phyloP scores from a whole-genome alignment of 371 early-diverging fungal species.

The Mucor ambiguus region DNA sequence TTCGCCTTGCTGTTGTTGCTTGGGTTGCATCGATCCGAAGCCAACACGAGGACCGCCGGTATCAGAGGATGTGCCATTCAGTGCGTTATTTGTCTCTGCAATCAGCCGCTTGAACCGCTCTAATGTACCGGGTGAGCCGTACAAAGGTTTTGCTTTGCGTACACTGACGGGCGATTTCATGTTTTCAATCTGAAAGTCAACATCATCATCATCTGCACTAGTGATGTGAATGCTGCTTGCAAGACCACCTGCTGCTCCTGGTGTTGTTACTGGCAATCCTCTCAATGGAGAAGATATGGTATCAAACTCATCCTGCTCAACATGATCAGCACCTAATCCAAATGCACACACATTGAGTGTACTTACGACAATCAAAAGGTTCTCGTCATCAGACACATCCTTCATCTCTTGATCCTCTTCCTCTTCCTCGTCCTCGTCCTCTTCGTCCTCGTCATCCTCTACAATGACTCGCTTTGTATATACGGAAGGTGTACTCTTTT shows the following conservation, averaged over 20 bases:
- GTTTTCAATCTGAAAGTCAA: conserved; percentile 12
- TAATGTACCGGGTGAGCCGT: conserved; percentile 15
- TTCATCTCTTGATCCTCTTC: conserved; percentile 9
- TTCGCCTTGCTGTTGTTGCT: neutral
- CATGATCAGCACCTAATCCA: neutral
- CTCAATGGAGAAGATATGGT: conserved; percentile 14
- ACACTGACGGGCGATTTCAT: conserved; percentile 16
- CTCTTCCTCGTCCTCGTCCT: conserved; percentile 1
- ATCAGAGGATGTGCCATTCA: conserved; percentile 16
- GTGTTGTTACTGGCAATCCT: neutral
- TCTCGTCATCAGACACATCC: conserved; percentile 13
- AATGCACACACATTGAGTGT: too few relatives aligned
- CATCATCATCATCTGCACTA: conserved; percentile 20
- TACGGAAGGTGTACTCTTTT: conserved; percentile 1
- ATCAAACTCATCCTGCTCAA: conserved; percentile 8
- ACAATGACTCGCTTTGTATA: neutral
- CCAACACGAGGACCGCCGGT: conserved; percentile 20
- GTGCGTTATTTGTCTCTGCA: conserved; percentile 13
- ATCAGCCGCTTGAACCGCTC: conserved; percentile 21
- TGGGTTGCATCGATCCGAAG: conserved; percentile 12
- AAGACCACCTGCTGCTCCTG: neutral
- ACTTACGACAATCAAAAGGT: conserved; percentile 9
- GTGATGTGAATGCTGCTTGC: conserved; percentile 8
- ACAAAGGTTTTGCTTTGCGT: conserved; percentile 11
- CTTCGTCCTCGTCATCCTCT: conserved; percentile 27